Evolutionary conservation across 2,329 filamentous ascomycete genomes (phyloP).

Genomic region (Myriangium duriaei): DNA sequence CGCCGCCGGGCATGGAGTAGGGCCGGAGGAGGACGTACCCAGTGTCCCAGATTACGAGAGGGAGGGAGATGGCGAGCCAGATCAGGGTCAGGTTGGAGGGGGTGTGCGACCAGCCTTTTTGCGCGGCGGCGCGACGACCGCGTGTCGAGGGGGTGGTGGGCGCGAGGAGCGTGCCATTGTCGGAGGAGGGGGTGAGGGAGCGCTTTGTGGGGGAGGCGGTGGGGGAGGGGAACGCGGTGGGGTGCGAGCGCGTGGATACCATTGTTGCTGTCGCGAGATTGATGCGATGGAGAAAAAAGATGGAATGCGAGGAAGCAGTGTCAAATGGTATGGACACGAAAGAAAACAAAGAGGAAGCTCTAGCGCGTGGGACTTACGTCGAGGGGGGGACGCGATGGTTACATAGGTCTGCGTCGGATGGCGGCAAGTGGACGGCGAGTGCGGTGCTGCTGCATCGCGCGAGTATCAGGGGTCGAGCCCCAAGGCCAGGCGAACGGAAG

Average conservation of each 20-base stretch:
- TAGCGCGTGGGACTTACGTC: too few species aligned
- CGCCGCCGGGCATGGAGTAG: constrained; percentile 67
- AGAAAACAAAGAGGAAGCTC: constrained; percentile 6
- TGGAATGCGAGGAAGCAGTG: not conserved
- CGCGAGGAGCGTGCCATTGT: not conserved
- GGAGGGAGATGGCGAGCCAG: constrained; percentile 65
- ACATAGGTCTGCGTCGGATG: too few species aligned
- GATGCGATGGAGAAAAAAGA: not conserved
- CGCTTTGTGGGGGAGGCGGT: constrained; percentile 14
- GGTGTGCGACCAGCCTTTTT: constrained; percentile 42
- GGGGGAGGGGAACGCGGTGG: constrained; percentile 34
- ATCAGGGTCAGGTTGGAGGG: constrained; percentile 47
- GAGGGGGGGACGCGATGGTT: too few species aligned
- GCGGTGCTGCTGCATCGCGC: too few species aligned
- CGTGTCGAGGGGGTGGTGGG: constrained; percentile 8
- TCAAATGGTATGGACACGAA: not conserved
- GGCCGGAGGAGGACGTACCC: constrained; percentile 70
- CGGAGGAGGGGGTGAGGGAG: constrained; percentile 5
- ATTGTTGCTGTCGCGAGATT: too few species aligned
- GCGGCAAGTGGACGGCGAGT: too few species aligned
- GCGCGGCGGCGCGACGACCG: constrained; percentile 1
- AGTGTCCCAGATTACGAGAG: constrained; percentile 71
- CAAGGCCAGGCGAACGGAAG: too few species aligned
- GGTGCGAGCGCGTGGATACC: constrained; percentile 46
- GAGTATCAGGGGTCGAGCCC: too few species aligned